Evolutionary conservation across 2,329 filamentous ascomycete genomes (phyloP).

Genomic region (Aspergillus pseudoglaucus): DNA sequence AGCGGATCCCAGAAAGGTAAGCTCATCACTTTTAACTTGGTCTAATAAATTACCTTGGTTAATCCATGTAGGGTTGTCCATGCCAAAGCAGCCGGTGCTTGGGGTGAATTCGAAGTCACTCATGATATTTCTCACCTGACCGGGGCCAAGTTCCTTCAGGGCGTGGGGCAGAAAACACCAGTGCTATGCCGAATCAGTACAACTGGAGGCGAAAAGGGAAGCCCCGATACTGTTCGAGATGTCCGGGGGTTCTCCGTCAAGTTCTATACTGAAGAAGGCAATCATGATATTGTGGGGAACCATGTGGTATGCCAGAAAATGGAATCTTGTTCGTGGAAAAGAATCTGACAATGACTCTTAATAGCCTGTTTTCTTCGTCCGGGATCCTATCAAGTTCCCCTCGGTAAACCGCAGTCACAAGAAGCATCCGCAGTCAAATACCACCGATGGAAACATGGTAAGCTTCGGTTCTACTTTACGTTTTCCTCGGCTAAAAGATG

Average conservation of each 20-base stretch:
- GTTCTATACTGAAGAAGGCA: slow-evolving; percentile 48
- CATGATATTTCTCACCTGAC: slow-evolving; percentile 53
- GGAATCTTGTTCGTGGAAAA: neutral
- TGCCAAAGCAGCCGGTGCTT: slow-evolving; percentile 53
- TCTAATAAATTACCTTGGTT: neutral
- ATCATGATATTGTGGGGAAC: slow-evolving; percentile 25
- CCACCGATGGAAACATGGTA: slow-evolving; percentile 56
- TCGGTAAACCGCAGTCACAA: slow-evolving; percentile 56
- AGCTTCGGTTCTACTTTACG: slow-evolving; percentile 1
- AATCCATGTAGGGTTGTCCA: slow-evolving; percentile 44
- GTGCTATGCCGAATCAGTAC: slow-evolving; percentile 45
- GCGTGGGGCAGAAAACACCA: slow-evolving; percentile 49
- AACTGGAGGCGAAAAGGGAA: slow-evolving; percentile 42
- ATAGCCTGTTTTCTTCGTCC: slow-evolving; percentile 40
- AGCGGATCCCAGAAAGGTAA: slow-evolving; percentile 52
- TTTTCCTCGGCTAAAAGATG: slow-evolving; percentile 5
- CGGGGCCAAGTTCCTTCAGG: slow-evolving; percentile 48
- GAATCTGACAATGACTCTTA: slow-evolving; percentile 1
- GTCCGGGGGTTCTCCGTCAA: slow-evolving; percentile 47
- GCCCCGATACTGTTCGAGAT: slow-evolving; percentile 45
- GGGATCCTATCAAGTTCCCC: slow-evolving; percentile 40
- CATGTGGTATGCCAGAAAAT: slow-evolving; percentile 10
- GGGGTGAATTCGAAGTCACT: slow-evolving; percentile 56
- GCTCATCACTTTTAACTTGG: slow-evolving; percentile 18
- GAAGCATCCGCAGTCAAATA: slow-evolving; percentile 57